Percentiles rank a stretch among this genome's conserved stretches.
Evolutionary conservation across 2,329 filamentous ascomycete species (phyloP).

Genomic region (Ascochyta rabiei): DNA sequence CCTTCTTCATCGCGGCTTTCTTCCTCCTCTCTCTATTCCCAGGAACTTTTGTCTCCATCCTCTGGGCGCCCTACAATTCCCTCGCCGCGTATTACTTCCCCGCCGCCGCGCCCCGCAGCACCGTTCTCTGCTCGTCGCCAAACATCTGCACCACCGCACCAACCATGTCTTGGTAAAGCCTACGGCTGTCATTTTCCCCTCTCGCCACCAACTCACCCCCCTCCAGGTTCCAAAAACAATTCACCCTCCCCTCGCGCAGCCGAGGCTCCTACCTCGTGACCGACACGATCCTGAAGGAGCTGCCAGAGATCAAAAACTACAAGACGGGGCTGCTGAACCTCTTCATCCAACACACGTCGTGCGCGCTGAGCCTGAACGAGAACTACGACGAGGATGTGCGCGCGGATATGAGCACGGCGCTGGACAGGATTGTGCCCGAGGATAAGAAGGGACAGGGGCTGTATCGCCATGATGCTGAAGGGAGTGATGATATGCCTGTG

Average conservation of each 20-base stretch:
- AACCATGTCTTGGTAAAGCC: constrained; percentile 42
- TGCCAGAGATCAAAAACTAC: constrained; percentile 83
- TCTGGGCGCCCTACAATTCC: constrained; percentile 44
- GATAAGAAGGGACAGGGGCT: constrained; percentile 64
- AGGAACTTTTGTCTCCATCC: constrained; percentile 51
- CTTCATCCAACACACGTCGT: constrained; percentile 95
- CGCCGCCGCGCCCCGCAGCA: constrained; percentile 23
- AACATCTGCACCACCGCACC: constrained; percentile 33
- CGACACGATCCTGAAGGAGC: constrained; percentile 68
- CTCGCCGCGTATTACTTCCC: constrained; percentile 32
- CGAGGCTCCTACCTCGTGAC: constrained; percentile 92
- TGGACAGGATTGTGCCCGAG: constrained; percentile 87
- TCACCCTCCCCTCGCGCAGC: constrained; percentile 76
- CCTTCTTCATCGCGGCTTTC: constrained; percentile 54
- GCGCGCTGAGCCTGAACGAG: constrained; percentile 90
- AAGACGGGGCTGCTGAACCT: constrained; percentile 77
- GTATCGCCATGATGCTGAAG: constrained; percentile 88
- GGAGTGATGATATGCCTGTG: constrained; percentile 90
- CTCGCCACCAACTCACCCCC: neutral
- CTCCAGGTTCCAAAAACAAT: constrained; percentile 73
- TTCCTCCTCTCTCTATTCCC: constrained; percentile 60
- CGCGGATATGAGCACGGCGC: constrained; percentile 88
- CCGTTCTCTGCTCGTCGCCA: constrained; percentile 33
- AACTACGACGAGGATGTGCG: constrained; percentile 88
- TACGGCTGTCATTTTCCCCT: no score